A percentile compares a stretch with the other conserved stretches of the same genome.
Evolutionary conservation across 768 basidiomycete species (phyloP).

Genomic region (Dacryopinax spathularia): DNA sequence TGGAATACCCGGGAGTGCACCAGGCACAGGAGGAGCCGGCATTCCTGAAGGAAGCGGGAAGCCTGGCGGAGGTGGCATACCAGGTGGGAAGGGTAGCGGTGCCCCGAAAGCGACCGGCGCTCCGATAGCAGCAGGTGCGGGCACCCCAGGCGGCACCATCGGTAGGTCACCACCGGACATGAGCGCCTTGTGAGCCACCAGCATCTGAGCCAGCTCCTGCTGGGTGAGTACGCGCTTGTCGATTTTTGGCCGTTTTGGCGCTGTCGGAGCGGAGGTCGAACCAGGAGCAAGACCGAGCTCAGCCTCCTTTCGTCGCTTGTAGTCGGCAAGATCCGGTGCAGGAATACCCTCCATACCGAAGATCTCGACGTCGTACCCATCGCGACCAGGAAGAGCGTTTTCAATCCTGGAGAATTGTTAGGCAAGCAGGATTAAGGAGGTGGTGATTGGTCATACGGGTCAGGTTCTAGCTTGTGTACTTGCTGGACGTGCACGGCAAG

Average conservation of each 20-base stretch:
- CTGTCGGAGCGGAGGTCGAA: conserved; percentile 40
- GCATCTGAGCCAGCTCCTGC: conserved; percentile 68
- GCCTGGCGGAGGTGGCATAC: conserved; percentile 10
- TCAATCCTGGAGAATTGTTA: conserved; percentile 63
- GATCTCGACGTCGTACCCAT: conserved; percentile 96
- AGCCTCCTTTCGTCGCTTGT: conserved; percentile 88
- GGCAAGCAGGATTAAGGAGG: not conserved
- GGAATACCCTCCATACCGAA: conserved; percentile 99
- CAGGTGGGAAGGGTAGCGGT: conserved; percentile 5
- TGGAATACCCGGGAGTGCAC: conserved; percentile 6
- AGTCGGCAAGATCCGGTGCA: conserved; percentile 84
- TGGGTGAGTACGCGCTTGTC: conserved; percentile 67
- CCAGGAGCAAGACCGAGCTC: conserved; percentile 77
- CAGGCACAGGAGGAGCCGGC: conserved; percentile 15
- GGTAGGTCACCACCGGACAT: conserved; percentile 50
- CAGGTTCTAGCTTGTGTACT: conserved; percentile 97
- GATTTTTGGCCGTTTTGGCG: conserved; percentile 49
- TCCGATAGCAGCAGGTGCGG: conserved; percentile 16
- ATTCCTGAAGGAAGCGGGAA: conserved; percentile 9
- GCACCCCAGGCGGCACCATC: conserved; percentile 14
- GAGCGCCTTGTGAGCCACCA: conserved; percentile 78
- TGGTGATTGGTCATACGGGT: conserved; percentile 43
- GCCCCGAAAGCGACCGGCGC: conserved; percentile 5
- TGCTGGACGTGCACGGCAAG: conserved; percentile 96
- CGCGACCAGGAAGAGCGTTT: conserved; percentile 88